phyloP scores from a whole-genome alignment of 352 stramenopile species.

The Phytophthora quininea region DNA sequence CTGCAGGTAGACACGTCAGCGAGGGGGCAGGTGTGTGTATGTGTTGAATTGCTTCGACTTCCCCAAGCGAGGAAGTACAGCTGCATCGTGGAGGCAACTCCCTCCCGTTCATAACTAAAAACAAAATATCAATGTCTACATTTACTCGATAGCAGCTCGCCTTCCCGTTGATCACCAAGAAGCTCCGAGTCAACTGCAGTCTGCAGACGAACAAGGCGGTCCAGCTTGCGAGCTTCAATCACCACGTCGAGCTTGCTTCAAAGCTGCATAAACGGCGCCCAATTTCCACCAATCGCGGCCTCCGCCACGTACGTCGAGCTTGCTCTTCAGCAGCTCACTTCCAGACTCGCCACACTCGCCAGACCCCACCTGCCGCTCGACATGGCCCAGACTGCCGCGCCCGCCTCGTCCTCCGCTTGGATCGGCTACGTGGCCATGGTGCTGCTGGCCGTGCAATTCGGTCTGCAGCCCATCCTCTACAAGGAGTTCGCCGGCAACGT shows the following conservation, averaged over 20 bases:
- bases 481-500: slow-evolving; percentile 71
- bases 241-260: slow-evolving; percentile 22
- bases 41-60: background rate
- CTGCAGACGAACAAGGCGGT: no score
- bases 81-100: no score
- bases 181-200: no score
- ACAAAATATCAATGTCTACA: no score
- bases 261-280: slow-evolving; percentile 7
- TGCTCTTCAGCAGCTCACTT: slow-evolving; percentile 31
- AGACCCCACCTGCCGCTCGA: no score
- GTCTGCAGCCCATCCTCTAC: slow-evolving; percentile 83
- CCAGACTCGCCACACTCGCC: slow-evolving; percentile 13
- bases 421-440: slow-evolving; percentile 60
- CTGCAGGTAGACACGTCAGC: background rate
- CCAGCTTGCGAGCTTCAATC: slow-evolving; percentile 26
- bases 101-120: no score
- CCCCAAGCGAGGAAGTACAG: background rate
- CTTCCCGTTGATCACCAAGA: no score
- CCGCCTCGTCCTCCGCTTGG: slow-evolving; percentile 21
- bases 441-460: slow-evolving; percentile 82
- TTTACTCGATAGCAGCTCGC: no score
- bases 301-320: background rate
- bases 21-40: background rate
- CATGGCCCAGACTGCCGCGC: no score
- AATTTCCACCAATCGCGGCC: slow-evolving; percentile 6